Conservation (phyloP, 208 protist species). For the Trypanosoma boissoni region DNA sequence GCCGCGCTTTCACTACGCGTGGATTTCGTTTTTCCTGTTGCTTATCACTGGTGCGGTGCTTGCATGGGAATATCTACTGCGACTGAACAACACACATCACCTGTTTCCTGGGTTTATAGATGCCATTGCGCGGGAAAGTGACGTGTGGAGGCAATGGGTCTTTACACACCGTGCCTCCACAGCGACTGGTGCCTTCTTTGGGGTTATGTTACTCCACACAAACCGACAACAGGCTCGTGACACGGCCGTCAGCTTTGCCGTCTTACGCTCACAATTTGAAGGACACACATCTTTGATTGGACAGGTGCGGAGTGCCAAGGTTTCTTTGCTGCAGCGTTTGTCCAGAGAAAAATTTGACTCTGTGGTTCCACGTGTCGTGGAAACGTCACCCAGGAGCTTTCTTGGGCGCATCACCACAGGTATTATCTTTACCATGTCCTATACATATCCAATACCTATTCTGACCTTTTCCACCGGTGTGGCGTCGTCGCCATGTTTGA, state of each 20-base stretch:
- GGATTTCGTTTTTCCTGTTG: neutral
- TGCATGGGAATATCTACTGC: slow-evolving; percentile 16
- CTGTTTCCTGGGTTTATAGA: slow-evolving; percentile 9
- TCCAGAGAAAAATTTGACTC: slow-evolving; percentile 10
- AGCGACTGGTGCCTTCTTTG: slow-evolving; percentile 7
- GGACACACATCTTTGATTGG: slow-evolving; percentile 17
- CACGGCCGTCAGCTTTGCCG: slow-evolving; percentile 2
- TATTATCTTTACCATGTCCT: slow-evolving; percentile 23
- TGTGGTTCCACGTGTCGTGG: slow-evolving; percentile 16
- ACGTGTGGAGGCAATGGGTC: slow-evolving; percentile 19
- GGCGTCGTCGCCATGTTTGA: slow-evolving; percentile 20
- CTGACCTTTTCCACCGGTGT: slow-evolving; percentile 32
- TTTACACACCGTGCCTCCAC: slow-evolving; percentile 6
- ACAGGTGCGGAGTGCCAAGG: slow-evolving; percentile 5
- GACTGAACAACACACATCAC: neutral
- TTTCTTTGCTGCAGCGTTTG: slow-evolving; percentile 16
- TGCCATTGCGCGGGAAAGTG: neutral
- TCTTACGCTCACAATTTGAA: slow-evolving; percentile 7
- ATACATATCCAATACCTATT: slow-evolving; percentile 27
- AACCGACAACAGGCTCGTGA: slow-evolving; percentile 15
- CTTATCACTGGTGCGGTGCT: slow-evolving; percentile 2
- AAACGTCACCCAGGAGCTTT: slow-evolving; percentile 12
- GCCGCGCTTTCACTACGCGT: slow-evolving; percentile 4
- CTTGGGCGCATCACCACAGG: slow-evolving; percentile 17
- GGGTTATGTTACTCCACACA: slow-evolving; percentile 24